These are phyloP conservation scores for Erodium texanum DNA, from an alignment of 441 rosid genomes.

Conservation along the genomic window DNA sequence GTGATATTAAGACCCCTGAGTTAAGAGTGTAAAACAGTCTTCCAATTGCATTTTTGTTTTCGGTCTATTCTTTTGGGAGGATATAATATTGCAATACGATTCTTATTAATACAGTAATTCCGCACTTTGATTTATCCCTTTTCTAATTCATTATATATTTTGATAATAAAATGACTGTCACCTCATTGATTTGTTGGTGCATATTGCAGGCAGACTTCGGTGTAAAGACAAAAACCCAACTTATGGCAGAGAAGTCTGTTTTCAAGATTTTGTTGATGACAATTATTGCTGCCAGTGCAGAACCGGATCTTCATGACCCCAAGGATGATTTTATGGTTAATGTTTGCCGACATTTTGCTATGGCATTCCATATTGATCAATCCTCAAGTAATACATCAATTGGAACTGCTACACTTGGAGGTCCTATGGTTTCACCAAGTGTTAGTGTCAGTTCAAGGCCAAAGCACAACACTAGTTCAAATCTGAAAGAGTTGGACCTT, in stretches of 20 bases:
- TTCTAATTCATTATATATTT: not conserved
- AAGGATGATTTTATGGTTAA: conserved; percentile 76
- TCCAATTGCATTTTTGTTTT: not conserved
- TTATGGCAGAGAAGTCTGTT: conserved; percentile 94
- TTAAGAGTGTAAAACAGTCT: too few relatives aligned
- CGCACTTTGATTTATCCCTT: not conserved
- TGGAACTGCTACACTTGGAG: conserved; percentile 39
- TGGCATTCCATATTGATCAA: conserved; percentile 67
- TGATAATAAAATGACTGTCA: not conserved
- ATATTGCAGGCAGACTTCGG: conserved; percentile 82
- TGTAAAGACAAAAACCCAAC: conserved; percentile 96
- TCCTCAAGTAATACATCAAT: conserved; percentile 43
- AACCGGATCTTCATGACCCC: conserved; percentile 63
- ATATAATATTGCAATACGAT: not conserved
- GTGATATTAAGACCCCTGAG: too few relatives aligned
- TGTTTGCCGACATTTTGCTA: conserved; percentile 91
- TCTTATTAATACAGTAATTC: not conserved
- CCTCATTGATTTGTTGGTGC: conserved; percentile 2
- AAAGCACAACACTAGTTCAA: conserved; percentile 38
- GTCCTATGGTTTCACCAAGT: conserved; percentile 46
- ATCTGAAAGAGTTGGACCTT: conserved; percentile 84
- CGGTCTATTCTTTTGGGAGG: not conserved
- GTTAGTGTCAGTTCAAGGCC: conserved; percentile 43
- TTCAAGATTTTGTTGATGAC: conserved; percentile 83
- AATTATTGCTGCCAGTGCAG: conserved; percentile 74